These are phyloP conservation scores for Citrus mangshanensis DNA, from an alignment of 345 rosid genomes.

Conservation along the genomic window DNA sequence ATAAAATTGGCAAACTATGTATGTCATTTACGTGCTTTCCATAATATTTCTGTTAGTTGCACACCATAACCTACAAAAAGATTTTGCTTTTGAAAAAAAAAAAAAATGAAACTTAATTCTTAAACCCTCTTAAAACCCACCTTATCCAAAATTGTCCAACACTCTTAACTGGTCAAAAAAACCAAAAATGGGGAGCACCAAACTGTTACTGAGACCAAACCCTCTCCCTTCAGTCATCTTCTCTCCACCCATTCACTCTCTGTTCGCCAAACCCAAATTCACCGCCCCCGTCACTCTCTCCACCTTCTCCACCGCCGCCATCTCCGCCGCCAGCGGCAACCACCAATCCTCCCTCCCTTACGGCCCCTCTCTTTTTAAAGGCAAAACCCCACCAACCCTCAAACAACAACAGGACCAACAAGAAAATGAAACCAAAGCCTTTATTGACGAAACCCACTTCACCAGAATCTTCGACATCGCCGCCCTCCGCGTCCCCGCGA, in stretches of 20 bases:
- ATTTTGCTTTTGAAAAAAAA: too few relatives aligned
- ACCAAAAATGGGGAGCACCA: conserved; percentile 38
- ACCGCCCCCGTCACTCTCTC: conserved; percentile 14
- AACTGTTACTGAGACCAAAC: conserved; percentile 37
- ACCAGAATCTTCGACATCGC: conserved; percentile 55
- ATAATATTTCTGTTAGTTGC: too few relatives aligned
- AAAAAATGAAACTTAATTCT: too few relatives aligned
- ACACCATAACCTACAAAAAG: too few relatives aligned
- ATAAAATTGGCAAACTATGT: too few relatives aligned
- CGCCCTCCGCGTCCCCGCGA: conserved; percentile 70
- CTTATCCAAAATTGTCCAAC: neutral
- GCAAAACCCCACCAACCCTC: conserved; percentile 26
- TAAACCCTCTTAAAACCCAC: conserved; percentile 13
- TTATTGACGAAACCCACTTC: conserved; percentile 50
- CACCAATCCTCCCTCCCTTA: conserved; percentile 36
- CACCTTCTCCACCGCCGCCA: conserved; percentile 26
- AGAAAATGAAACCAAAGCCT: conserved; percentile 18
- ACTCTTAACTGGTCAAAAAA: neutral
- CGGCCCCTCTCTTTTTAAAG: conserved; percentile 82
- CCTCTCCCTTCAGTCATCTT: conserved; percentile 31
- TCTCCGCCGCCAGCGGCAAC: neutral
- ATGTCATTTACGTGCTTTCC: too few relatives aligned
- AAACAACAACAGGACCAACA: conserved; percentile 11
- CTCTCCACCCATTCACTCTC: conserved; percentile 15
- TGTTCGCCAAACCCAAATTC: conserved; percentile 24